Evolutionary conservation across 495 filamentous ascomycete species (phyloP), one percentile per base, ranked within the genome.

Genomic region (Penicillium paxilli): DNA sequence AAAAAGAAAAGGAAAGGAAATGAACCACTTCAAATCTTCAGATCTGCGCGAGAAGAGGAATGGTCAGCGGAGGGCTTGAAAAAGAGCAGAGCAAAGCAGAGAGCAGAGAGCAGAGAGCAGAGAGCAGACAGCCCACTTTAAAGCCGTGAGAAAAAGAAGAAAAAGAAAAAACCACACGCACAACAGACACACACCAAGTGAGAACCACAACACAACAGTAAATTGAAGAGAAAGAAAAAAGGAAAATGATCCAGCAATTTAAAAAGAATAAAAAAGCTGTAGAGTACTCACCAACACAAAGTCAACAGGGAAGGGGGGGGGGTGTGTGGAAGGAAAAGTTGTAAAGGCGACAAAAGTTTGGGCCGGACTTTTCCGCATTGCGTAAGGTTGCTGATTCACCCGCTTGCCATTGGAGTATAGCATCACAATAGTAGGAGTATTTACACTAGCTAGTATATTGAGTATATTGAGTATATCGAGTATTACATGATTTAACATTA

Each of bases 281-380:
- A 32, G n/a, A 32, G 5, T 14, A 32, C 30, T 32, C 30, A 32
- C 30, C 26, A 30, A 30, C 30, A 12, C 30, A 14, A 32, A 32
- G 11, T 12, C 30, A 52, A 49, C 52, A 52, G 30, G 37, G 48
- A 53, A 57, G 60, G 28, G 44, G 56, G 47, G 49, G 25, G 47
- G 58, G 56, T 49, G 24, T 44, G 54, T 55, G 46, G 44, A 38
- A 38, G 35, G 35, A 38, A 38, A 38, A 42, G 40, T n/a, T 57
- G 64, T 59, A 63, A 65, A 67, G 62, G 63, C 56, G 56, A 59
- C 62, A 74, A 66, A 64, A 66, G n/a, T n/a, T 68, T 38, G 35
- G 69, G 61, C 75, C 73, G 73, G 59, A 56, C 73, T 63, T 70
- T 76, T 66, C 75, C 73, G 72, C 58, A 72, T 72, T 69, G 67